Conservation (phyloP, 2,329 filamentous ascomycete species). For the Cryphonectria parasitica region DNA sequence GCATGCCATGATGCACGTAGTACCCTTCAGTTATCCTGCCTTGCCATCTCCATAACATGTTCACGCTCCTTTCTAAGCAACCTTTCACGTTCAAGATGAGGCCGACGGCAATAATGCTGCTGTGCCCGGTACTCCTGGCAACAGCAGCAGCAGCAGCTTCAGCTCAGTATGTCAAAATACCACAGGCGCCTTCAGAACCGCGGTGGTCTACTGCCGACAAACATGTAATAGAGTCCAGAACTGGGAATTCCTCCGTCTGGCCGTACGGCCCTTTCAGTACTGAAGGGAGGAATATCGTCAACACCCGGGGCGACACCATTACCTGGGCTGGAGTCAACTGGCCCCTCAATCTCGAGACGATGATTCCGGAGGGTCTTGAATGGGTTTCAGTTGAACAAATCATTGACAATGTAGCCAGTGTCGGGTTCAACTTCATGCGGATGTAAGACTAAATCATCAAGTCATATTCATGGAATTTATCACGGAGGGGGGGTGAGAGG, state of each 20-base stretch:
- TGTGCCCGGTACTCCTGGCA: constrained; percentile 16
- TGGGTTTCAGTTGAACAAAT: constrained; percentile 55
- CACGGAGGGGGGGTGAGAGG: too few species aligned
- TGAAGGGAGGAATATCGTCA: constrained; percentile 43
- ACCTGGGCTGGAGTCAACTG: constrained; percentile 44
- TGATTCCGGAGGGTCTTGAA: constrained; percentile 61
- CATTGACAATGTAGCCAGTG: constrained; percentile 50
- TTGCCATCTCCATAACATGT: background rate
- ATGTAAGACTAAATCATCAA: constrained; percentile 38
- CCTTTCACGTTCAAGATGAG: constrained; percentile 8
- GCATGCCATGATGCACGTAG: background rate
- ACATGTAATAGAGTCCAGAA: constrained; percentile 35
- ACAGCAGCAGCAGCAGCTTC: constrained; percentile 13
- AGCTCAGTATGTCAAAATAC: constrained; percentile 19
- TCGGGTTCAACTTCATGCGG: constrained; percentile 60
- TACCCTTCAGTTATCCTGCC: background rate
- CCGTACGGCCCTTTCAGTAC: constrained; percentile 46
- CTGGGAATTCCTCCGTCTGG: constrained; percentile 35
- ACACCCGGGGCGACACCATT: constrained; percentile 41
- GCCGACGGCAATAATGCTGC: constrained; percentile 11
- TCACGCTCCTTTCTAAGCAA: background rate
- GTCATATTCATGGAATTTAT: background rate
- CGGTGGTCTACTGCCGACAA: constrained; percentile 37
- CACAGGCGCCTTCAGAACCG: constrained; percentile 31
- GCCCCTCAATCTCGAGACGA: constrained; percentile 51